These are phyloP conservation scores for Teunomyces barrocoloradensis DNA, from an alignment of 805 yeast species.

Conservation along the genomic window DNA sequence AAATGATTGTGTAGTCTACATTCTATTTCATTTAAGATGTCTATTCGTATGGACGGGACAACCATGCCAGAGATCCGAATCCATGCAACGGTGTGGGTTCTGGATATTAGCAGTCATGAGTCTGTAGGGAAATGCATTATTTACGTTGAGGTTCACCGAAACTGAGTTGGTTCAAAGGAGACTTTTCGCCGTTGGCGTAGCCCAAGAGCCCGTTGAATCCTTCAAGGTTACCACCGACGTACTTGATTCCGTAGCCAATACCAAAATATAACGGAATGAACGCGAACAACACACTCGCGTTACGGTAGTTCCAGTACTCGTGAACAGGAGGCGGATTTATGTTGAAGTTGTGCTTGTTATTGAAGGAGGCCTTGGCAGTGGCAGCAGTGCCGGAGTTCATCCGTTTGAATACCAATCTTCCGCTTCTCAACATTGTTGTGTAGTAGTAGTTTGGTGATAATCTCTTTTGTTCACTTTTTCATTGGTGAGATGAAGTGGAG, in stretches of 20 bases:
- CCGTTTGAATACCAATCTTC: constrained; percentile 24
- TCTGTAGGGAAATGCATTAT: neutral
- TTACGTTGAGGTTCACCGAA: constrained; percentile 37
- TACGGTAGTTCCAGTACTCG: constrained; percentile 42
- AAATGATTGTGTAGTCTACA: too few relatives aligned
- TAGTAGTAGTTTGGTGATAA: neutral
- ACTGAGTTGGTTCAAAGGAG: constrained; percentile 36
- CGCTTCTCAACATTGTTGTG: constrained; percentile 26
- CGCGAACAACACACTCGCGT: constrained; percentile 35
- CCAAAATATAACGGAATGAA: constrained; percentile 36
- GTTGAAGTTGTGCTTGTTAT: constrained; percentile 42
- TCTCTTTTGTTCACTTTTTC: constrained; percentile 1
- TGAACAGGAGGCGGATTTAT: constrained; percentile 45
- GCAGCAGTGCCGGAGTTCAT: constrained; percentile 23
- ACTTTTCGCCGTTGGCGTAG: constrained; percentile 36
- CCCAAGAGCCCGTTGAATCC: constrained; percentile 32
- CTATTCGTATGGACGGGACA: too few relatives aligned
- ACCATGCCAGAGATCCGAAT: too few relatives aligned
- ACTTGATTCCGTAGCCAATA: constrained; percentile 34
- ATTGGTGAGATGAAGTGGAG: neutral
- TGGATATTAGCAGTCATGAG: too few relatives aligned
- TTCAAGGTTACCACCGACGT: constrained; percentile 24
- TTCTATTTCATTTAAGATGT: too few relatives aligned
- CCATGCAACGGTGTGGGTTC: too few relatives aligned
- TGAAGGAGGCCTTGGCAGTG: constrained; percentile 27